phyloP scores from a whole-genome alignment of 345 rosid species.

The Murraya paniculata region DNA sequence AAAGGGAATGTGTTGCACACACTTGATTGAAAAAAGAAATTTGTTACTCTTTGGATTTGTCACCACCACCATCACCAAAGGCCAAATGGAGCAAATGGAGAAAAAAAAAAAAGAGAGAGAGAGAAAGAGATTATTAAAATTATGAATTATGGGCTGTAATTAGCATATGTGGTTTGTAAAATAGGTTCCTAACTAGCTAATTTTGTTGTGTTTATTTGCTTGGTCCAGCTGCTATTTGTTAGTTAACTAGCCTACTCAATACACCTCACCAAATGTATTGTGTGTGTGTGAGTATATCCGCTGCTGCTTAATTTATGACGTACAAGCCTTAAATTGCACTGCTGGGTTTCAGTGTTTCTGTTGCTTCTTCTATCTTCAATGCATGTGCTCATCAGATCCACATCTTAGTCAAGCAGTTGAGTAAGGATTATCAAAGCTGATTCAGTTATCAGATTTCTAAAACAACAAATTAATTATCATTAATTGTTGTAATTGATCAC shows the following conservation, averaged over 20 bases:
- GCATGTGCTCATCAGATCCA: background rate
- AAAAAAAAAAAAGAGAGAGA: too few relatives aligned
- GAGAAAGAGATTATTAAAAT: background rate
- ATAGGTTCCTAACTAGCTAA: slow-evolving; percentile 9
- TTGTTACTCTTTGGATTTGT: slow-evolving; percentile 10
- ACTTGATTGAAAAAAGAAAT: background rate
- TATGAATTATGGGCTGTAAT: slow-evolving; percentile 7
- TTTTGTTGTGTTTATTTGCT: slow-evolving; percentile 22
- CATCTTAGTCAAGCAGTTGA: background rate
- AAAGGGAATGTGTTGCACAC: slow-evolving; percentile 22
- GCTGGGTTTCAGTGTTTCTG: background rate
- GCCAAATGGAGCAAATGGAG: too few relatives aligned
- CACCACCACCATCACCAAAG: slow-evolving; percentile 17
- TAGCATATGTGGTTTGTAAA: slow-evolving; percentile 6
- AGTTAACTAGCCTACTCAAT: slow-evolving; percentile 13
- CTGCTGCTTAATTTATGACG: background rate
- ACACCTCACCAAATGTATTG: slow-evolving; percentile 6
- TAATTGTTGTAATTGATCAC: background rate
- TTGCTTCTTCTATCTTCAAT: background rate
- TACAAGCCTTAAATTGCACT: background rate
- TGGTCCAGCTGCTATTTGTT: background rate
- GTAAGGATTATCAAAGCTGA: background rate
- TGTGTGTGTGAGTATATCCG: too few relatives aligned
- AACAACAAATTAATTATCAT: background rate
- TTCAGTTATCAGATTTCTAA: background rate